Base-by-base conservation (phyloP, 2,329 filamentous ascomycete genomes). In the Nannizziopsis barbatae region DNA sequence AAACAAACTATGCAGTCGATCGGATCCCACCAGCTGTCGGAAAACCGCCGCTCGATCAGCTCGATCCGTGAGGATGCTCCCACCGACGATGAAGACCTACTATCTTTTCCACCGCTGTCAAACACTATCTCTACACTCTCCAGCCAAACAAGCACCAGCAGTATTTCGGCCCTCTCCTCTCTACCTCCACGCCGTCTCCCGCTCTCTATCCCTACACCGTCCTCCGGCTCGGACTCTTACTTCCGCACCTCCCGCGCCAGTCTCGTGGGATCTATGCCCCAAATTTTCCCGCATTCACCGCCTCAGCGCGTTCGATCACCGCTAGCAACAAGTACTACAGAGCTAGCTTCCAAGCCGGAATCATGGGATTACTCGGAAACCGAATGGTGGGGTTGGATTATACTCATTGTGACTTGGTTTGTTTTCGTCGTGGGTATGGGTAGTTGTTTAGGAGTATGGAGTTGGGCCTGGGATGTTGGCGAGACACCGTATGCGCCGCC, bases 381-480 rank as follows among this genome's bases (percentile, higher is more conserved):
- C 0, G 89, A 92, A 59, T 94, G 86, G 81, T 98, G 92, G 90
- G 92, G 92, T 0, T 98, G 90, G 87, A 83, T 95, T 6, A 83
- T 98, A 42, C 72, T 98, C 30, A 71, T 84, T 36, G 83, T 86
- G 41, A 98, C 93, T 0, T 98, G 93, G 92, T 71, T 93, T 39
- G 88, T 95, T 20, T 96, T 98, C 64, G 88, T 96, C 15, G 80
- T 92, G 0, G 92, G 92, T 30, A 96, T 98, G 85, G 92, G 92
- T 46, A 94, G 86, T 44, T 95, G 88, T 64, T 75, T 96, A 40
- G 90, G 85, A 17, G 80, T 96, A 17, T 98, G 92, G 92, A 92
- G 83, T 65, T 98, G 92, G 92, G 92, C 92, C 2, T 98, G 92
- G 92, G 90, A 96, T 70, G 90, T 96, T 1, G 90, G 90, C 40